Evolutionary conservation across 2,329 filamentous ascomycete species (phyloP).

Genomic region (Penicillium sp.): DNA sequence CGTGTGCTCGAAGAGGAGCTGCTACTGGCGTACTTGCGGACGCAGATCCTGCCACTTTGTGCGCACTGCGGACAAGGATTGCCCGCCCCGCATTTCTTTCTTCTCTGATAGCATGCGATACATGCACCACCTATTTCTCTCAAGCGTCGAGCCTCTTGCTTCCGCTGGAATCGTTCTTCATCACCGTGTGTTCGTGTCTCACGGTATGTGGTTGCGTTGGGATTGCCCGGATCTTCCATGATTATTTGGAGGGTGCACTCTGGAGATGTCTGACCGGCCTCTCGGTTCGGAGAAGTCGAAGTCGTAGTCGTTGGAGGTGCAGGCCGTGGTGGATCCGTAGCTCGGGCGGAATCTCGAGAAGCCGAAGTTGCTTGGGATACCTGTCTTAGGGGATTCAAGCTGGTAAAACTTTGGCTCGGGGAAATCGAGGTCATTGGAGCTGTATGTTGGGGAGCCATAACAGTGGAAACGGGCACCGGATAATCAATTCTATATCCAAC

Average conservation of each 20-base stretch:
- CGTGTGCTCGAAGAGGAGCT: neutral
- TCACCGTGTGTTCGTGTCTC: conserved; percentile 13
- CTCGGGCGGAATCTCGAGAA: no score
- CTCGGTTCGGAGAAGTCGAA: no score
- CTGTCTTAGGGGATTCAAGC: no score
- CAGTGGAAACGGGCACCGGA: no score
- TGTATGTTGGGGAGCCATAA: no score
- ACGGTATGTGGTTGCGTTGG: conserved; percentile 3
- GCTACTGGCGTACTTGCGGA: conserved; percentile 18
- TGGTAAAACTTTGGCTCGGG: no score
- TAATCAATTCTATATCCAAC: no score
- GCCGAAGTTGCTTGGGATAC: no score
- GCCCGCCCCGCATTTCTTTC: conserved; percentile 29
- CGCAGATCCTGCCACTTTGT: conserved; percentile 20
- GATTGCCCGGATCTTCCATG: conserved; percentile 18
- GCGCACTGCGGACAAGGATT: conserved; percentile 27
- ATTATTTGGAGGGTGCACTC: conserved; percentile 4
- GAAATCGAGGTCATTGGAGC: no score
- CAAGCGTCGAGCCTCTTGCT: conserved; percentile 20
- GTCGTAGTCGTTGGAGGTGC: no score
- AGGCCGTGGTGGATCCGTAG: no score
- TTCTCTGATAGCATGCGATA: conserved; percentile 32
- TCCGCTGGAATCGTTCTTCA: conserved; percentile 20
- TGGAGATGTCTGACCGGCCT: neutral
- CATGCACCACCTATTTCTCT: conserved; percentile 34